A percentile compares a stretch with the other conserved stretches of the same genome.
phyloP scores from a whole-genome alignment of 1,284 basidiomycete genomes.

The Phylloboletellus chloephorus region DNA sequence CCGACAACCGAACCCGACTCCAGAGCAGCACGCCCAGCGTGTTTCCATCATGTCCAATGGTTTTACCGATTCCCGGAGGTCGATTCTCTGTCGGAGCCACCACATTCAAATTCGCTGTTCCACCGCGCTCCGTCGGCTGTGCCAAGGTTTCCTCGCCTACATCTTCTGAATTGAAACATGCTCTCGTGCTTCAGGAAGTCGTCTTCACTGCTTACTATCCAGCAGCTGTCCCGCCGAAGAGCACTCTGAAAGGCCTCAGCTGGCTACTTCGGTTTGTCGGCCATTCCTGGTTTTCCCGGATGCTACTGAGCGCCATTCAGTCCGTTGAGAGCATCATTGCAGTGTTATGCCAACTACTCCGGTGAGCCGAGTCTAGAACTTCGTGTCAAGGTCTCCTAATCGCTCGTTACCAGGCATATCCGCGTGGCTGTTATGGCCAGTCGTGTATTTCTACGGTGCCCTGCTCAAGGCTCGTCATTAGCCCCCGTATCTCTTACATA shows the following conservation, averaged over 20 bases:
- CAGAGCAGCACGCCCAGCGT: not conserved
- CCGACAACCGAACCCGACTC: no score
- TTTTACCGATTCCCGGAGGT: constrained; percentile 40
- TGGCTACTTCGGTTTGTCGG: constrained; percentile 49
- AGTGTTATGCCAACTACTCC: constrained; percentile 42
- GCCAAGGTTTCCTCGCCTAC: constrained; percentile 31
- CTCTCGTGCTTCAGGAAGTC: constrained; percentile 49
- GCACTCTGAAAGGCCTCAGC: constrained; percentile 37
- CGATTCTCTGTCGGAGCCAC: constrained; percentile 50
- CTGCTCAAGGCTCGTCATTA: constrained; percentile 36
- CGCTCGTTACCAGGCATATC: constrained; percentile 30
- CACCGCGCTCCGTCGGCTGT: constrained; percentile 37
- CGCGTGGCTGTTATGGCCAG: constrained; percentile 44
- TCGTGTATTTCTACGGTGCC: constrained; percentile 45
- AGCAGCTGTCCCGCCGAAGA: constrained; percentile 32
- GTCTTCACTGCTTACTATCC: constrained; percentile 60
- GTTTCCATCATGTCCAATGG: constrained; percentile 26
- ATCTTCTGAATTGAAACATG: constrained; percentile 31
- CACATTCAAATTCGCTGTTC: constrained; percentile 45
- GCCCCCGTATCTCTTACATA: not conserved
- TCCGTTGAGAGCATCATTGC: constrained; percentile 39
- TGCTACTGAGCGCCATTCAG: constrained; percentile 22
- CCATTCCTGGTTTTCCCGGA: not conserved
- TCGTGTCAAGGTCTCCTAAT: constrained; percentile 1
- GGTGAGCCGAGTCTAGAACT: constrained; percentile 22